Base-by-base conservation (phyloP, 495 filamentous ascomycete genomes). In the Thermochaetoides thermophila region DNA sequence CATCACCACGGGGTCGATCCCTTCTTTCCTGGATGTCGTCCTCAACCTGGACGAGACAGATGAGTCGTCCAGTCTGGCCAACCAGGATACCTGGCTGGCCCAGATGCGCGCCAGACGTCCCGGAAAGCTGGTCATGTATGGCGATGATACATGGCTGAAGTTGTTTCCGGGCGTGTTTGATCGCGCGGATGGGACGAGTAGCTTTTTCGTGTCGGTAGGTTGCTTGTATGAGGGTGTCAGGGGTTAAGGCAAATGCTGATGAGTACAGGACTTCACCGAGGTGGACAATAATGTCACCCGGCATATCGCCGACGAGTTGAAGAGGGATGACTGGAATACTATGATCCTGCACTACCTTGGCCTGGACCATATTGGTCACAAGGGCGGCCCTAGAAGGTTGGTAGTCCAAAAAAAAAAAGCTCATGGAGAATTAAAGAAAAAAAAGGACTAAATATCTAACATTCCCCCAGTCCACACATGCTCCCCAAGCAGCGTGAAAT, bases 81-180 rank as follows among this genome's bases (percentile, higher is more conserved):
- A 67, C 20, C 89, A 96, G 55, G 89, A 99, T 49, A 93, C 83
- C 11, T 96, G 91, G 85, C 68, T 96, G 24, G 79, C 83, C 16
- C 89, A 99, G 57, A 69, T 99, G 55, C 84, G 75, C 53, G 72
- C 76, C 19, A 79, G 73, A 51, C 57, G 60, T 11, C 48, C 50
- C 2, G 81, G 77, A 17, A 81, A 79, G 40, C 63, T 95, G 31
- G 63, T 92, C 50, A 87, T 99, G 81, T 94, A 91, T 44, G 89
- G 89, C 27, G 89, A 99, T 49, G 89, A 99, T 53, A 99, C 89
- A 10, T 99, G 89, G 89, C 61, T 96, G 35, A 96, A 94, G 55
- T 68, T 99, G 21, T 96, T 99, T 50, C 89, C 89, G 4, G 73
- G 68, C 6, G 78, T 75, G 23, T 99, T 99, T 57, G 70, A 71